These are phyloP conservation scores for Ramularia collo-cygni DNA, from an alignment of 2,329 filamentous ascomycete genomes.

Conservation along the genomic window DNA sequence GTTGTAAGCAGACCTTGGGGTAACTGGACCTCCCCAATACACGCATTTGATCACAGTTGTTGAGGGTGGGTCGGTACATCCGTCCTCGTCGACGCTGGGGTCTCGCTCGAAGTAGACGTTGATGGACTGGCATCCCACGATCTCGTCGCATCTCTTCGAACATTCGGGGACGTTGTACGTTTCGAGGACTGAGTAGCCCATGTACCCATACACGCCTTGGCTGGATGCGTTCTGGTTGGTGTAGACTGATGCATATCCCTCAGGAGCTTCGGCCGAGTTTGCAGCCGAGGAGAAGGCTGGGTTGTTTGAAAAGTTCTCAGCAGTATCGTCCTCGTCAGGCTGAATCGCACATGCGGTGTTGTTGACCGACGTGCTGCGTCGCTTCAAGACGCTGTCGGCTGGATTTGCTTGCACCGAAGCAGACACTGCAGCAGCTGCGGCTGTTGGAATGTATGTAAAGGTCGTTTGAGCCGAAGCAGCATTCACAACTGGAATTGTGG, in stretches of 20 bases:
- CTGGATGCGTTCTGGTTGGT: conserved; percentile 13
- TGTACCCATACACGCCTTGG: conserved; percentile 19
- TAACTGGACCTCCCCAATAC: conserved; percentile 32
- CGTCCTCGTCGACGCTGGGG: conserved; percentile 26
- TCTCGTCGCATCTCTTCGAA: conserved; percentile 29
- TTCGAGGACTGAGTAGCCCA: conserved; percentile 20
- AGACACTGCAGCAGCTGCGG: conserved; percentile 14
- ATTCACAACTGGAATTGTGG: conserved; percentile 16
- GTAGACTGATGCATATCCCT: conserved; percentile 8
- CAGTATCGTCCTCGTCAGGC: conserved; percentile 8
- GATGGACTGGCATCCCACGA: conserved; percentile 29
- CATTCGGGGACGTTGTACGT: conserved; percentile 26
- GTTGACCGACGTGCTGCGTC: conserved; percentile 9
- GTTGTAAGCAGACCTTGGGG: conserved; percentile 25
- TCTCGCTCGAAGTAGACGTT: conserved; percentile 32
- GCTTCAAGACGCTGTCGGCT: conserved; percentile 14
- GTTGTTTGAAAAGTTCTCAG: conserved; percentile 9
- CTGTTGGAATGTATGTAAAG: conserved; percentile 8
- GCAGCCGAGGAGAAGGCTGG: conserved; percentile 16
- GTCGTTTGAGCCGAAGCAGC: conserved; percentile 14
- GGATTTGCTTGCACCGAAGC: conserved; percentile 17
- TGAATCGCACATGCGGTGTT: conserved; percentile 3
- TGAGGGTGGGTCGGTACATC: conserved; percentile 32
- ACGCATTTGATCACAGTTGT: conserved; percentile 37
- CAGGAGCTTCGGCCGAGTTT: conserved; percentile 2